Conservation (phyloP, 1,139 yeast species). For the Scheffersomyces stambukii region DNA sequence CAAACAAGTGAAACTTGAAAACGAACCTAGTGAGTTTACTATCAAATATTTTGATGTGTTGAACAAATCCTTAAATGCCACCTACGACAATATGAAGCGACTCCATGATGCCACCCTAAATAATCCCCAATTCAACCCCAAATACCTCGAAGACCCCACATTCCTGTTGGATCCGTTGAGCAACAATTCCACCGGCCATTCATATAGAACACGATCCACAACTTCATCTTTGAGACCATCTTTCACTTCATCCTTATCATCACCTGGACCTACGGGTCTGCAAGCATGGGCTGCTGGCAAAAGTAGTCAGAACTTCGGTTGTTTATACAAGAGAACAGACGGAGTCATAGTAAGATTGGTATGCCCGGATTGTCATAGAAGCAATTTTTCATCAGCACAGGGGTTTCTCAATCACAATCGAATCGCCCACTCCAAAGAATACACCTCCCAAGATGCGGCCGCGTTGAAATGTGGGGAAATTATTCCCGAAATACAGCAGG, state of each 20-base stretch:
- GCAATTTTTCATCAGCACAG: conserved; percentile 74
- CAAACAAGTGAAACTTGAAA: conserved; percentile 26
- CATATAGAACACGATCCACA: conserved; percentile 47
- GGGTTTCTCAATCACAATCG: conserved; percentile 77
- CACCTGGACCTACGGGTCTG: too few relatives aligned
- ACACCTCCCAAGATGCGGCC: conserved; percentile 71
- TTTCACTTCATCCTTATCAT: conserved; percentile 14
- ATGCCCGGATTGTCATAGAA: conserved; percentile 64
- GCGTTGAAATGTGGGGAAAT: conserved; percentile 67
- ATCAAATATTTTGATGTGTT: conserved; percentile 40
- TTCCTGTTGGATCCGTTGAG: neutral
- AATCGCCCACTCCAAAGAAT: conserved; percentile 69
- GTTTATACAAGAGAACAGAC: conserved; percentile 68
- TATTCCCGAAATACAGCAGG: conserved; percentile 56
- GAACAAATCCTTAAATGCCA: conserved; percentile 31
- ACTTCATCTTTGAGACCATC: conserved; percentile 48
- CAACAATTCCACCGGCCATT: conserved; percentile 14
- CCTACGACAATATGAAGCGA: conserved; percentile 21
- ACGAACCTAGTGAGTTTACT: conserved; percentile 51
- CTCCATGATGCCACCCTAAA: conserved; percentile 8
- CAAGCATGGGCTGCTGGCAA: neutral
- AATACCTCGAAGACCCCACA: conserved; percentile 5
- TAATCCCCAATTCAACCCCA: conserved; percentile 5
- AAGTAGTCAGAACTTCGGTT: conserved; percentile 29
- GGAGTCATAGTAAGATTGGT: conserved; percentile 65